Percentiles rank a stretch among this genome's conserved stretches.
Evolutionary conservation across 202 grass and related monocot species (phyloP).

Genomic region (Bolboschoenoplectus hybrid): DNA sequence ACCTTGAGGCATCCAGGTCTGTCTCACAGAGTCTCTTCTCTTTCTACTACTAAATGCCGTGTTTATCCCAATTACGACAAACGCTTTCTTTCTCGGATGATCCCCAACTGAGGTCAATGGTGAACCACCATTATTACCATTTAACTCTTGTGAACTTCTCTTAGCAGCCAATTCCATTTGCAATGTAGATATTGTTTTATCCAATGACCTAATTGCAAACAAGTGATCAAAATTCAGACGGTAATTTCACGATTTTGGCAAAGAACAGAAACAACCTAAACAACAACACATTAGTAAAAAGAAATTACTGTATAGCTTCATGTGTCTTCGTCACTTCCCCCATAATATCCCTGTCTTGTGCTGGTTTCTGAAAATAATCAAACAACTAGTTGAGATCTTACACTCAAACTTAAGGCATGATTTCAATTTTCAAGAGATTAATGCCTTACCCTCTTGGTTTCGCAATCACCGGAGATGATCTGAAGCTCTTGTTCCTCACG

Average conservation of each 20-base stretch:
- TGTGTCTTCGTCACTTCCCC: conserved; percentile 73
- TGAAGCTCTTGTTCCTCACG: conserved; percentile 57
- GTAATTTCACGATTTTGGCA: conserved; percentile 16
- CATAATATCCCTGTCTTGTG: conserved; percentile 76
- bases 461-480: conserved; percentile 61
- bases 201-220: conserved; percentile 58
- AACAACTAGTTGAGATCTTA: conserved; percentile 18
- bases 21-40: conserved; percentile 86
- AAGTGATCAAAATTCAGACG: conserved; percentile 31
- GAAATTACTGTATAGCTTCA: conserved; percentile 80
- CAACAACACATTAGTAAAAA: conserved; percentile 40
- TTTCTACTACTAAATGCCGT: conserved; percentile 98
- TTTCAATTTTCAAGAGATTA: not conserved
- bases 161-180: conserved; percentile 94
- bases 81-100: conserved; percentile 65
- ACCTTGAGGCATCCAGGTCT: conserved; percentile 99
- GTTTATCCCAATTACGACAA: conserved; percentile 89
- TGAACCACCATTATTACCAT: conserved; percentile 43
- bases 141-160: conserved; percentile 72
- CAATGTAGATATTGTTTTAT: conserved; percentile 85
- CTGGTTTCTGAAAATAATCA: conserved; percentile 68
- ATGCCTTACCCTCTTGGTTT: conserved; percentile 64
- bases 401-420: not conserved
- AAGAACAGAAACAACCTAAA: conserved; percentile 7
- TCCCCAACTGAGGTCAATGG: conserved; percentile 28